Evolutionary conservation across 2,329 filamentous ascomycete genomes (phyloP).

Genomic region (Aureobasidium sp.): DNA sequence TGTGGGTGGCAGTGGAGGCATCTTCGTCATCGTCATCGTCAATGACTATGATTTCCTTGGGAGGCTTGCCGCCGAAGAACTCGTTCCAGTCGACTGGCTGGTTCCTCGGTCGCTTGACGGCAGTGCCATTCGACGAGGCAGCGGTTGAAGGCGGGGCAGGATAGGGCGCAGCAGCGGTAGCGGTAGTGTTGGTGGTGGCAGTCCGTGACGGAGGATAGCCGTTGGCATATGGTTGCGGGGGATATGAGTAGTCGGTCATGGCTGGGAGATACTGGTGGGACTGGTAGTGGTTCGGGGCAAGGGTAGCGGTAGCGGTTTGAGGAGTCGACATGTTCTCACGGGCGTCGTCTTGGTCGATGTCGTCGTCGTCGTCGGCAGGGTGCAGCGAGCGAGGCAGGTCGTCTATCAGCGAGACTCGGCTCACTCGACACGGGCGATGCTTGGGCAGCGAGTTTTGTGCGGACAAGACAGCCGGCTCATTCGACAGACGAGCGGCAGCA

Average conservation of each 20-base stretch:
- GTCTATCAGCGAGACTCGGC: neutral
- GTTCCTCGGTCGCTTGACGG: constrained; percentile 17
- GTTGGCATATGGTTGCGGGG: constrained; percentile 25
- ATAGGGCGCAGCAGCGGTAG: constrained; percentile 18
- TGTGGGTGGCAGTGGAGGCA: constrained; percentile 17
- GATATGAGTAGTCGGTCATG: constrained; percentile 20
- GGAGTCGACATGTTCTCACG: constrained; percentile 34
- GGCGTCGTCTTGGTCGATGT: constrained; percentile 12
- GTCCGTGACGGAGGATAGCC: constrained; percentile 33
- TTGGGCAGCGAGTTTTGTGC: neutral
- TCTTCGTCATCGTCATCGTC: constrained; percentile 36
- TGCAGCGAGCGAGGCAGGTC: neutral
- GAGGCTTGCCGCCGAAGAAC: constrained; percentile 33
- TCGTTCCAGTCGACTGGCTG: constrained; percentile 30
- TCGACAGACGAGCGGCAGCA: neutral
- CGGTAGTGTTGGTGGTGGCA: constrained; percentile 21
- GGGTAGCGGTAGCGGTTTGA: constrained; percentile 37
- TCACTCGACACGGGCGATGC: neutral
- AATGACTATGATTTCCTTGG: constrained; percentile 47
- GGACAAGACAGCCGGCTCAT: neutral
- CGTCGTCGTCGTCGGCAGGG: constrained; percentile 1
- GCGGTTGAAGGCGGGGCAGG: constrained; percentile 2
- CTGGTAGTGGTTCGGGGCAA: constrained; percentile 30
- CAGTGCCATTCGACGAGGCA: constrained; percentile 5
- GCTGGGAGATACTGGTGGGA: constrained; percentile 35